These are phyloP conservation scores for Leccinum proliferum DNA, from an alignment of 1,284 basidiomycete species.

Conservation along the genomic window DNA sequence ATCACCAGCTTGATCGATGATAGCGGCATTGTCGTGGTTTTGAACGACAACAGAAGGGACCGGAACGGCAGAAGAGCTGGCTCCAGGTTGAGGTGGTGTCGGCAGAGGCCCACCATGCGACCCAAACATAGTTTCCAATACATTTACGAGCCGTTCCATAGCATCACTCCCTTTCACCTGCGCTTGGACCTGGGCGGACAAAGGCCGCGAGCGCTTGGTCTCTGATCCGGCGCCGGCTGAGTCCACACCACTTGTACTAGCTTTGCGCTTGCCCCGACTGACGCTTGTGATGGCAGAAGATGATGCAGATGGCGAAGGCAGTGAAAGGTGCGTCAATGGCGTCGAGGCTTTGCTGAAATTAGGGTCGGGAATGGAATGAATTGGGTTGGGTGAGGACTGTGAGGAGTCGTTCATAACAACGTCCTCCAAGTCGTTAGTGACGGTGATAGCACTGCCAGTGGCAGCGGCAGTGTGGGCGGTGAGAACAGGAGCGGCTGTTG, in stretches of 20 bases:
- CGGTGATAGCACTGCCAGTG: not conserved
- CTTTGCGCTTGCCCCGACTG: not conserved
- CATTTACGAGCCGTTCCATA: not conserved
- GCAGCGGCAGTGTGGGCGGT: not conserved
- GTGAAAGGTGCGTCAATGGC: not conserved
- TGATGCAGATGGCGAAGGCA: not conserved
- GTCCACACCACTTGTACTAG: not conserved
- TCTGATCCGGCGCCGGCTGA: not conserved
- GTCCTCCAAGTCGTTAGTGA: not conserved
- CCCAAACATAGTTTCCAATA: not conserved
- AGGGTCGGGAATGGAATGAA: not conserved
- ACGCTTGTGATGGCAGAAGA: not conserved
- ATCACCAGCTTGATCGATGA: not conserved
- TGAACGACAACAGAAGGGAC: not conserved
- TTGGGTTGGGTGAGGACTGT: not conserved
- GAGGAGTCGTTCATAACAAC: not conserved
- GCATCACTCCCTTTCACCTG: not conserved
- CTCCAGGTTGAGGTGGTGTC: not conserved
- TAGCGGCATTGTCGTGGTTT: not conserved
- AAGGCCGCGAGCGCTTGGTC: not conserved
- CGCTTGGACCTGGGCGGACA: not conserved
- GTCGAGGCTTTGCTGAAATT: not conserved
- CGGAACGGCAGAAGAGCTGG: not conserved
- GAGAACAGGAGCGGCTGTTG: not conserved
- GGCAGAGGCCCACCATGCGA: not conserved